phyloP scores from a whole-genome alignment of 495 filamentous ascomycete species.

The Penicillium chermesinum region DNA sequence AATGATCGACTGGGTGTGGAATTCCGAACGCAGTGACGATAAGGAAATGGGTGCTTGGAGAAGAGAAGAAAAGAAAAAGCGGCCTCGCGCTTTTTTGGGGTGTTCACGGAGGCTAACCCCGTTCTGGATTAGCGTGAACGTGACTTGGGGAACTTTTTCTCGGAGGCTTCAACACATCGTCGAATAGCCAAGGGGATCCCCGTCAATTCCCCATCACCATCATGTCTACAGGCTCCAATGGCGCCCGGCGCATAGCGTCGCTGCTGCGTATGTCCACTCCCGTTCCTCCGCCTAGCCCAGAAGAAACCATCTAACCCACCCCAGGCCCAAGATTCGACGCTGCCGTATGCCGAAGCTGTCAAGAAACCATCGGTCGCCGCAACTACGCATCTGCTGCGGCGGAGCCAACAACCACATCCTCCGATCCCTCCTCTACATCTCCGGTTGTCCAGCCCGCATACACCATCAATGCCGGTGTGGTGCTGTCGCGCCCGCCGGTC shows the following conservation, averaged over 20 bases:
- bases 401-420: slow-evolving; percentile 24
- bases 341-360: slow-evolving; percentile 49
- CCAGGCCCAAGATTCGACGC: slow-evolving; percentile 40
- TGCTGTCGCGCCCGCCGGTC: slow-evolving; percentile 83
- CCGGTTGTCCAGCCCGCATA: slow-evolving; percentile 46
- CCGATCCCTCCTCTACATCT: slow-evolving; percentile 23
- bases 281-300: not conserved
- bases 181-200: slow-evolving; percentile 1
- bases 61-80: slow-evolving; percentile 18
- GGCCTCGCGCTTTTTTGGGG: slow-evolving; percentile 7
- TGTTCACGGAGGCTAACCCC: slow-evolving; percentile 15
- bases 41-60: slow-evolving; percentile 53
- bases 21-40: slow-evolving; percentile 53
- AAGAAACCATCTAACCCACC: slow-evolving; percentile 6
- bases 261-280: slow-evolving; percentile 31
- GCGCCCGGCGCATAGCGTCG: slow-evolving; percentile 41
- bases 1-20: slow-evolving; percentile 60
- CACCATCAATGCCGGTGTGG: slow-evolving; percentile 68
- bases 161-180: slow-evolving; percentile 18
- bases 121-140: slow-evolving; percentile 27
- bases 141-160: slow-evolving; percentile 44
- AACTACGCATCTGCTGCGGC: slow-evolving; percentile 41
- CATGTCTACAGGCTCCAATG: slow-evolving; percentile 45
- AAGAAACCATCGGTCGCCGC: slow-evolving; percentile 42
- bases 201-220: slow-evolving; percentile 13